Base-by-base conservation (phyloP, 2,329 filamentous ascomycete species). In the Lachnellula arida region DNA sequence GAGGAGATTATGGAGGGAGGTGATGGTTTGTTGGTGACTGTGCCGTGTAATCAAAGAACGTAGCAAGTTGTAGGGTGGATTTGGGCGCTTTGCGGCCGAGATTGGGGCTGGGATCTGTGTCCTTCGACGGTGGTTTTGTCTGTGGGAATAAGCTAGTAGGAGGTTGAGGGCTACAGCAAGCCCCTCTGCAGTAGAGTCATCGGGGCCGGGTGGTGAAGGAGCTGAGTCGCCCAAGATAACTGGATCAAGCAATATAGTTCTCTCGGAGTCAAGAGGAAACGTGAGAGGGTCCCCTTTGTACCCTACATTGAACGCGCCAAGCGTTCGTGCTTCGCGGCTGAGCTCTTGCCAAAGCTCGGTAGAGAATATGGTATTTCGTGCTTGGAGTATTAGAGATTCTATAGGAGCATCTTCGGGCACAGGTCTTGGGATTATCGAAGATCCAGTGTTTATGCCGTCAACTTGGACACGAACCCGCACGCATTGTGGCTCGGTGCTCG, bases 261-360 rank as follows among this genome's bases (percentile, higher is more conserved):
- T 77, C 3, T 76, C 71, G 1, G 76, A 65, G n/a, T 78, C 76
- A 1, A 83, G 70, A 3, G 78, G 74, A 64, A 84, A 82, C 9
- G 76, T 75, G 43, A 91, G 76, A 3, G 77, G 73, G 25, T 81
- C 75, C 14, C 80, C 83, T 37, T 82, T 78, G 14, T 85, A 80
- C 25, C 79, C 80, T 12, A 97, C 86, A 9, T 86, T 83, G 58
- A 89, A 85, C 11, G 85, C 84, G 3, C 86, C 79, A 22, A 96
- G 76, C 0, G 80, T 79, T 15, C 91, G 86, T 0, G 88, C 85
- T 72, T 99, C 94, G 17, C 90, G 81, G 51, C 87, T 86, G 57
- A 97, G 78, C 72, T 99, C 94, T 64, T 96, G 86, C 80, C 91
- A 97, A 1, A 99, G 75, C 69, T 99, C 94, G 67, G 92, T 86